Evolutionary conservation across 345 rosid species (phyloP).

Genomic region (Ailanthus altissimus): DNA sequence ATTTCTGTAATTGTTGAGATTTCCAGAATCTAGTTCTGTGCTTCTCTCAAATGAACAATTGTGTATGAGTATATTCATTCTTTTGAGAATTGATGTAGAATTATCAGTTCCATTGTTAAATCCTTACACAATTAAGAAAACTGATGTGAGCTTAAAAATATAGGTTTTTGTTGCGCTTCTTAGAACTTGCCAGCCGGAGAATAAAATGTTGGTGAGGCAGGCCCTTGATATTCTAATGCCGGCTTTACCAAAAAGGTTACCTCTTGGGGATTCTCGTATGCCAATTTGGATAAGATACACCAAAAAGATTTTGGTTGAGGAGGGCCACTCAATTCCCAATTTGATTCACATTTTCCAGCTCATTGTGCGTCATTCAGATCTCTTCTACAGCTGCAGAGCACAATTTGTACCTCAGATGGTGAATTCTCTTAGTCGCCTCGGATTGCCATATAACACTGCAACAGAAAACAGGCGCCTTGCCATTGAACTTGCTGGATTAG

Average conservation of each 20-base stretch:
- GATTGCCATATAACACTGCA: constrained; percentile 92
- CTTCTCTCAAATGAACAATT: constrained; percentile 2
- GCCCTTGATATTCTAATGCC: constrained; percentile 99
- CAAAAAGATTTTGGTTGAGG: constrained; percentile 96
- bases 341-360: constrained; percentile 98
- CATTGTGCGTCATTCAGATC: constrained; percentile 96
- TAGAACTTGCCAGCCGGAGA: constrained; percentile 97
- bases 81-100: background rate
- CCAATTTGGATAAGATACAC: constrained; percentile 99
- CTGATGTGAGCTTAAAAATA: constrained; percentile 32
- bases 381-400: constrained; percentile 96
- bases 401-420: constrained; percentile 99
- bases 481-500: constrained; percentile 99
- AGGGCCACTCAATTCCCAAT: constrained; percentile 95
- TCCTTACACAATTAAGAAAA: background rate
- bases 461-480: constrained; percentile 96
- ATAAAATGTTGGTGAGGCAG: constrained; percentile 95
- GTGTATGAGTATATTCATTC: background rate
- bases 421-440: constrained; percentile 95
- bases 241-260: constrained; percentile 91
- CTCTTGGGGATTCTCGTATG: constrained; percentile 97
- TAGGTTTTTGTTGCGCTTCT: constrained; percentile 99
- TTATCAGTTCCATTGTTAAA: background rate
- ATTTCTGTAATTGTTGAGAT: background rate
- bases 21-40: constrained; percentile 7